Percentiles rank a stretch among this genome's conserved stretches.
These are phyloP conservation scores for Solanum bukasovii DNA, from an alignment of 257 asterid species.

Conservation along the genomic window DNA sequence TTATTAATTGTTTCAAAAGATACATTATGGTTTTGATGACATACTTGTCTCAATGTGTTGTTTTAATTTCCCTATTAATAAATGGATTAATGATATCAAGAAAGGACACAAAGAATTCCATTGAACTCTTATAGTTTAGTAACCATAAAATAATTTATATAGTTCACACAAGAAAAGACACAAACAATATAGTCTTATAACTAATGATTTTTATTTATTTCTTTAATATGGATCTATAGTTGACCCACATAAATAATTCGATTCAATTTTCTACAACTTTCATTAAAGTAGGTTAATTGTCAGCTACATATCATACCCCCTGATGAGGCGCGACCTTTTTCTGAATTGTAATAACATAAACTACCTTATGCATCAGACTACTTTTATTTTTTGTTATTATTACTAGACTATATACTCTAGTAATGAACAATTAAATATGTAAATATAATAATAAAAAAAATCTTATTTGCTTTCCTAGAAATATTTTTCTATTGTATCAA, in stretches of 20 bases:
- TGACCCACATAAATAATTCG: too few relatives aligned
- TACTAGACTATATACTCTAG: background rate
- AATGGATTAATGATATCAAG: background rate
- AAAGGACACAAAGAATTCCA: background rate
- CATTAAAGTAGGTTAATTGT: too few relatives aligned
- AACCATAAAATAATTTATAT: too few relatives aligned
- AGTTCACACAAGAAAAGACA: background rate
- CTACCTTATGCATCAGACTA: background rate
- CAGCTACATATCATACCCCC: background rate
- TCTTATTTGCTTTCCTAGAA: background rate
- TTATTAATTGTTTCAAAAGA: background rate
- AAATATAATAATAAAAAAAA: too few relatives aligned
- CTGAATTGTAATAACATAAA: too few relatives aligned
- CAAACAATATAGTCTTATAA: background rate
- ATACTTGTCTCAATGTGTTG: background rate
- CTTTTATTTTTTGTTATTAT: too few relatives aligned
- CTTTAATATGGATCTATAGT: background rate
- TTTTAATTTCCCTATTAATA: background rate
- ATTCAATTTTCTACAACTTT: background rate
- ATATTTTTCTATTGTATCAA: too few relatives aligned
- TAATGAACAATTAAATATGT: too few relatives aligned
- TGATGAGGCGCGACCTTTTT: fast-evolving
- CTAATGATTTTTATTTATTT: too few relatives aligned
- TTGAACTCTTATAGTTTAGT: background rate
- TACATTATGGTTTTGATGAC: background rate